A percentile compares a stretch with the other conserved stretches of the same genome.
phyloP scores from a whole-genome alignment of 164 flowering plant species.

The Nelumbo lutea region DNA sequence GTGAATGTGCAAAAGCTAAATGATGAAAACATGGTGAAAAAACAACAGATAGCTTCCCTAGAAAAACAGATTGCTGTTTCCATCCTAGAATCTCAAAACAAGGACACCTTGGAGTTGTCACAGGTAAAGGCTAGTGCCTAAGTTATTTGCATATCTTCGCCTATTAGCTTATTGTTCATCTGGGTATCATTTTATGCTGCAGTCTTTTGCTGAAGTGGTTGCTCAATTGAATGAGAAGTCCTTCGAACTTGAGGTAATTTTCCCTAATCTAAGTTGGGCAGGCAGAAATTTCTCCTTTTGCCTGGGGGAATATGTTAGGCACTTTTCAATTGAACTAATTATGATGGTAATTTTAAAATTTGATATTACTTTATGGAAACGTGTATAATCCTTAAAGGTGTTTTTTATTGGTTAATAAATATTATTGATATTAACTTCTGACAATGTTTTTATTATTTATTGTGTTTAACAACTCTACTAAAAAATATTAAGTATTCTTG shows the following conservation, averaged over 20 bases:
- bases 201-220: constrained; percentile 69
- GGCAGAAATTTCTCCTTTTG: too few relatives aligned
- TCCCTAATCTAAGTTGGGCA: too few relatives aligned
- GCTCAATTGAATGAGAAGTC: constrained; percentile 89
- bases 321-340: too few relatives aligned
- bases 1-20: constrained; percentile 61
- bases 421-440: too few relatives aligned
- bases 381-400: too few relatives aligned
- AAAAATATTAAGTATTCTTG: too few relatives aligned
- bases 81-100: constrained; percentile 31
- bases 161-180: constrained; percentile 9
- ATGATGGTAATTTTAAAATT: too few relatives aligned
- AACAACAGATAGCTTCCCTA: constrained; percentile 62
- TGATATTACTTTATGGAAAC: too few relatives aligned
- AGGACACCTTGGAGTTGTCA: constrained; percentile 49
- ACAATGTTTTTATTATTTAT: too few relatives aligned
- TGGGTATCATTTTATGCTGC: constrained; percentile 24
- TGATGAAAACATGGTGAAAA: constrained; percentile 65
- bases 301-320: too few relatives aligned
- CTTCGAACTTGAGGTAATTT: constrained; percentile 88
- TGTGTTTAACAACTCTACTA: too few relatives aligned
- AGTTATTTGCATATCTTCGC: constrained; percentile 2
- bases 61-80: constrained; percentile 70
- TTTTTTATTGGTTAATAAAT: too few relatives aligned
- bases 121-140: constrained; percentile 36